Evolutionary conservation across 345 rosid species (phyloP), one percentile per base, ranked within the genome.

Genomic region (Mallotus nudiflorus): DNA sequence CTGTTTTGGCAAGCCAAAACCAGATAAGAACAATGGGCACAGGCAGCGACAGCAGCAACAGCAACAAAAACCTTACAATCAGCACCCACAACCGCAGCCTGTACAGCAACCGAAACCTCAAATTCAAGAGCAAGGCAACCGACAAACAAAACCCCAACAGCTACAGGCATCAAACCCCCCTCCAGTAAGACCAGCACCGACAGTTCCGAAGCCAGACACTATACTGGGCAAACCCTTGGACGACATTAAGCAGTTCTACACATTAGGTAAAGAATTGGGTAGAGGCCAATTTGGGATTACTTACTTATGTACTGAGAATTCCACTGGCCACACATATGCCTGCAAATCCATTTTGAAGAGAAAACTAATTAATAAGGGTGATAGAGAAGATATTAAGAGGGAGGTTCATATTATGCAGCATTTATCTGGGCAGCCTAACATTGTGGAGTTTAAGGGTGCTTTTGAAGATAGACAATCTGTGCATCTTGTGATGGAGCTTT

Each of bases 401-500:
- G 97, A 92, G 85, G 76, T 92, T 58, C 89, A 86, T 75, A 88
- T 92, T 57, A 84, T 92, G 96, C 96, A 90, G 72, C 86, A 92
- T 48, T 73, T 92, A 77, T 86, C 92, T 64, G 97, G 96, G 48
- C 96, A 92, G 75, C 92, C 87, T 28, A 89, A 88, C 54, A 87
- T 88, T 71, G 96, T 92, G 59, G 94, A 89, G 65, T 85, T 90
- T 62, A 83, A 80, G 76, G 96, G 92, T 73, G 88, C 91, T 67
- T 87, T 75, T 77, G 96, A 90, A 80, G 97, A 92, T 55, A 83
- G 84, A 75, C 86, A 85, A 70, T 84, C 89, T 55, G 91, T 90
- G 62, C 97, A 92, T 81, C 82, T 92, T 22, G 92, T 89, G 50
- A 91, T 91, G 97, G 97, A 89, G 80, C 87, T 91, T 67, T 91